Base-by-base conservation (phyloP, 2,329 filamentous ascomycete genomes). In the Bipolaris victoriae region DNA sequence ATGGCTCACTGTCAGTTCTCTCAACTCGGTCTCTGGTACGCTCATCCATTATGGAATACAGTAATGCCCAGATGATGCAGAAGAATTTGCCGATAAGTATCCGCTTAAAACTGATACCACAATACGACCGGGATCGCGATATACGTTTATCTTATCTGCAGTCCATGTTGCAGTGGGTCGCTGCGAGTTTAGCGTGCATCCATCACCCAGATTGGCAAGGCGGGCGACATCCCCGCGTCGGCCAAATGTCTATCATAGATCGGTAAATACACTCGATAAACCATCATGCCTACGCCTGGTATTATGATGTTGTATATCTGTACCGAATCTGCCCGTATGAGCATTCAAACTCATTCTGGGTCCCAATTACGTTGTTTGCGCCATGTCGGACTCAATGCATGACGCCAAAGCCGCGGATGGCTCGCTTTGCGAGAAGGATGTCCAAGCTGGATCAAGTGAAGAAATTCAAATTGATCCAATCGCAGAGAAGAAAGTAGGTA, bases 381-480 rank as follows among this genome's bases (percentile, higher is more conserved):
- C 31, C 18, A 62, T 62, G 53, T 43, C 58, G 33, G 46, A 46
- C 33, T 37, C 58, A 15, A 51, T 49, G 18, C 50, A 41, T 40
- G 57, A 63, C 36, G 47, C 54, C 24, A 52, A 58, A 26, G 41
- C 48, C 22, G 33, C 55, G 13, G 63, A 57, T 46, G 63, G 51
- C 39, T 51, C 40, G 4, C 40, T 59, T 24, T 33, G 56, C 39
- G 57, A 62, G 40, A 59, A 56, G 40, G 59, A 62, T 26, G 35
- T 49, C 22, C 51, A 57, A 13, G 45, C 56, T 46, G 54, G 50
- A 1, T 48, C 52, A 16, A 54, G 52, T 10, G 37, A 47, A 7
- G 52, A 58, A 9, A 43, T 60, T 7, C 43, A 58, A 40, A 74
- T 83, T 36, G 81, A 83, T 54, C 75, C 76, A 0, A 72, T 64